A percentile compares a stretch with the other conserved stretches of the same genome.
phyloP scores from a whole-genome alignment of 495 filamentous ascomycete genomes.

The Gamarada debralockiae region DNA sequence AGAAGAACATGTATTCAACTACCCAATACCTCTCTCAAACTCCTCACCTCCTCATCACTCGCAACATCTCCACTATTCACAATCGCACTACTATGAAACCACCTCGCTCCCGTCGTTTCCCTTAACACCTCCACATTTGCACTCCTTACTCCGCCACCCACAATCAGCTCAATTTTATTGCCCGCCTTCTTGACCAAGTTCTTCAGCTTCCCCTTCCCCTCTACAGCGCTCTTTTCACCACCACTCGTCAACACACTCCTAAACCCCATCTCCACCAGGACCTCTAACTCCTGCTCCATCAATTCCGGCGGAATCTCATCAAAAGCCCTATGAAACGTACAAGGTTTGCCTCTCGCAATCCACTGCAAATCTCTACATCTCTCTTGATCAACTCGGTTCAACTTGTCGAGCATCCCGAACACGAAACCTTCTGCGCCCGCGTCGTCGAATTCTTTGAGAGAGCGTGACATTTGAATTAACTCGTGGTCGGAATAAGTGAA shows the following conservation, averaged over 20 bases:
- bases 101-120: constrained; percentile 22
- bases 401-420: constrained; percentile 38
- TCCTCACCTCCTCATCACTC: constrained; percentile 9
- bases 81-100: constrained; percentile 40
- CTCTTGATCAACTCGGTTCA: constrained; percentile 30
- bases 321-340: constrained; percentile 54
- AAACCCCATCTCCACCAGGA: constrained; percentile 40
- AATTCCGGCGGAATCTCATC: constrained; percentile 33
- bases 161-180: constrained; percentile 19
- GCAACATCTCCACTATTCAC: constrained; percentile 7
- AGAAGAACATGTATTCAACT: background rate
- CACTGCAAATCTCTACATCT: constrained; percentile 36
- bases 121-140: constrained; percentile 30
- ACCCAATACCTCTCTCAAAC: constrained; percentile 1
- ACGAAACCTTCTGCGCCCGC: constrained; percentile 45
- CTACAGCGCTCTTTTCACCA: constrained; percentile 36
- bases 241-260: constrained; percentile 43
- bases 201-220: constrained; percentile 28
- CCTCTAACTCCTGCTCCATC: constrained; percentile 24
- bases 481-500: constrained; percentile 39
- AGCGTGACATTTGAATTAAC: constrained; percentile 37
- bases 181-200: constrained; percentile 11
- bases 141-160: constrained; percentile 31
- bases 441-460: constrained; percentile 30
- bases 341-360: constrained; percentile 36